phyloP scores from a whole-genome alignment of 139 green algal genomes.

The Micromonas pusilla region DNA sequence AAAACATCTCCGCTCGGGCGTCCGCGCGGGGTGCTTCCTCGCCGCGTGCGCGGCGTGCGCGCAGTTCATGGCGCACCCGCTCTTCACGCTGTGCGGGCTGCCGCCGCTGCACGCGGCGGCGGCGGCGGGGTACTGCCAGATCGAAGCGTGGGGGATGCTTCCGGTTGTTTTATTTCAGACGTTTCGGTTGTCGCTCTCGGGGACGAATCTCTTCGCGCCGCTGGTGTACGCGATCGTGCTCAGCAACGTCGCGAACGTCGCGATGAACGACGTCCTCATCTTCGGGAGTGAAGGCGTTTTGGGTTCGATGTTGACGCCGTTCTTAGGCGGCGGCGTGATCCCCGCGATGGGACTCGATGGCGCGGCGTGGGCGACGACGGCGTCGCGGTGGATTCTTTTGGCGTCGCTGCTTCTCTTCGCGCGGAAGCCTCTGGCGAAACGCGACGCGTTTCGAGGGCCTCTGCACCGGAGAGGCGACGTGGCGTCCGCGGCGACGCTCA shows the following conservation, averaged over 20 bases:
- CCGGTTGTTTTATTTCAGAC: constrained; percentile 1
- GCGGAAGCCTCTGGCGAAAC: not conserved
- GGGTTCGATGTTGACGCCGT: too few relatives aligned
- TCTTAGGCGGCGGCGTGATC: not conserved
- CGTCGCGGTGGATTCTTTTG: constrained; percentile 5
- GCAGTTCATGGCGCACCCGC: not conserved
- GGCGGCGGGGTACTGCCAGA: not conserved
- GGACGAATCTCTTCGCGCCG: not conserved
- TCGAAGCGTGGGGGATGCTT: not conserved
- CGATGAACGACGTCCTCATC: constrained; percentile 19
- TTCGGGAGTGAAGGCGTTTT: too few relatives aligned
- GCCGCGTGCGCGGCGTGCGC: not conserved
- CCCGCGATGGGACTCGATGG: constrained; percentile 2
- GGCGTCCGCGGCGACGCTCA: not conserved
- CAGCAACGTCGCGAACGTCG: constrained; percentile 10
- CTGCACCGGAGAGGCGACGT: not conserved
- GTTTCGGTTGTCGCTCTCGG: not conserved
- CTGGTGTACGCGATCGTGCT: constrained; percentile 3
- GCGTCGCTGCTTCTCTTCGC: not conserved
- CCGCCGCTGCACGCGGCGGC: not conserved
- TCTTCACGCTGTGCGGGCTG: not conserved
- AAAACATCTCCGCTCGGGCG: not conserved
- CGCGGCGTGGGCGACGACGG: constrained; percentile 7
- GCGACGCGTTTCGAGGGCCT: not conserved
- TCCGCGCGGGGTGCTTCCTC: not conserved